Conservation (phyloP, 2,329 filamentous ascomycete genomes). For the Torrubiellomyces zombiae region DNA sequence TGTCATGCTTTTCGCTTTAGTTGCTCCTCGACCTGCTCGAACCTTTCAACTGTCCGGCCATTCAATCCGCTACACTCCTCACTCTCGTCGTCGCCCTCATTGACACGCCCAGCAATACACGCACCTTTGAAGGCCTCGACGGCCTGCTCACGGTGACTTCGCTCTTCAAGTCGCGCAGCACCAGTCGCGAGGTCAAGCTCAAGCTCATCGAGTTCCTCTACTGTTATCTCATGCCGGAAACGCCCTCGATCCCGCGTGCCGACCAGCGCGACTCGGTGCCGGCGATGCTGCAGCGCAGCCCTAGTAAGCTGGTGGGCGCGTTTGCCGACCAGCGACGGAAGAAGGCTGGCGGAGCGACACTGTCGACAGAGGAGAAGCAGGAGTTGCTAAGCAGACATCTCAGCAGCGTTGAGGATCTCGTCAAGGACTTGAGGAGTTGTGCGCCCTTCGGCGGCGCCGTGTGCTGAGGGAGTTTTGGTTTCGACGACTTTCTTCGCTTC, state of each 20-base stretch:
- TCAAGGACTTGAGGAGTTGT: slow-evolving; percentile 66
- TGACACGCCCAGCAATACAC: slow-evolving; percentile 72
- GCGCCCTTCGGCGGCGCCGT: slow-evolving; percentile 54
- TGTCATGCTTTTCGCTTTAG: too few relatives aligned
- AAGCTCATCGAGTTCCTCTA: slow-evolving; percentile 96
- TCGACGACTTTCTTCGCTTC: not conserved
- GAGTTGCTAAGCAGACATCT: slow-evolving; percentile 59
- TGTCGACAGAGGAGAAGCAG: slow-evolving; percentile 69
- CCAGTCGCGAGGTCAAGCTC: slow-evolving; percentile 76
- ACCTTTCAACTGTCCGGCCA: slow-evolving; percentile 75
- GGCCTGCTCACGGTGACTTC: slow-evolving; percentile 83
- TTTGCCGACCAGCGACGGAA: slow-evolving; percentile 23
- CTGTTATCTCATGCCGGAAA: slow-evolving; percentile 96
- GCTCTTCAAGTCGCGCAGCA: slow-evolving; percentile 78
- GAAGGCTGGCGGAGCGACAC: slow-evolving; percentile 25
- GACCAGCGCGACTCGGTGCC: slow-evolving; percentile 27
- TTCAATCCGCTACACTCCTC: slow-evolving; percentile 79
- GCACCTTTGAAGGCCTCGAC: slow-evolving; percentile 82
- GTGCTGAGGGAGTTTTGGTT: slow-evolving; percentile 14
- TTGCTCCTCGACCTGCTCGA: slow-evolving; percentile 89
- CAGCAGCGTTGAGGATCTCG: slow-evolving; percentile 68
- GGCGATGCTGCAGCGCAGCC: slow-evolving; percentile 45
- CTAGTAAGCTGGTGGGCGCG: slow-evolving; percentile 48
- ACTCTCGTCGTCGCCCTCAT: slow-evolving; percentile 81
- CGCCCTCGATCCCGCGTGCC: slow-evolving; percentile 37